Percentiles rank a stretch among this genome's conserved stretches.
Conservation (phyloP, 2,329 filamentous ascomycete genomes). For the Aspergillaceae sp. region DNA sequence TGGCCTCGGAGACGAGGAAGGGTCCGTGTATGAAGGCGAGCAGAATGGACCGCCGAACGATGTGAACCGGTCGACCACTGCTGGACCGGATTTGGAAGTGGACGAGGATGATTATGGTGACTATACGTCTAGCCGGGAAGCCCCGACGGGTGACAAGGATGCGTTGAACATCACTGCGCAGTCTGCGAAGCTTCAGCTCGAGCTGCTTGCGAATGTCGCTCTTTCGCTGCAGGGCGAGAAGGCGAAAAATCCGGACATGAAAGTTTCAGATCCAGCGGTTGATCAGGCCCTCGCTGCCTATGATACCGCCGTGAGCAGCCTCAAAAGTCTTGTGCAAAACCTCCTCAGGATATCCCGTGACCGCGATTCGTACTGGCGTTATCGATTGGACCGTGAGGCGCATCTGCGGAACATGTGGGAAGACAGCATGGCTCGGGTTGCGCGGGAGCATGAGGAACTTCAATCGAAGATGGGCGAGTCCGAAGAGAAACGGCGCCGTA, state of each 20-base stretch:
- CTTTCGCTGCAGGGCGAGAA: conserved; percentile 68
- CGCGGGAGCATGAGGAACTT: conserved; percentile 83
- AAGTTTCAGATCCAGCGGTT: conserved; percentile 68
- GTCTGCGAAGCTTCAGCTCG: conserved; percentile 84
- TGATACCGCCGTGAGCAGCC: conserved; percentile 77
- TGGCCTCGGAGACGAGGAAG: conserved; percentile 46
- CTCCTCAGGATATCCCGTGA: conserved; percentile 87
- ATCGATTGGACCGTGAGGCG: conserved; percentile 80
- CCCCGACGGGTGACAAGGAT: conserved; percentile 70
- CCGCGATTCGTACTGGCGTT: conserved; percentile 94
- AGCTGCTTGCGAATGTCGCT: conserved; percentile 79
- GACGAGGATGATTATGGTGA: conserved; percentile 72
- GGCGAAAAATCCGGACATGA: conserved; percentile 57
- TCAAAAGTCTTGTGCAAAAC: conserved; percentile 77
- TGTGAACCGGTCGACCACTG: conserved; percentile 41
- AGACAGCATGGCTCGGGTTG: conserved; percentile 97
- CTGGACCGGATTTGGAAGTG: conserved; percentile 51
- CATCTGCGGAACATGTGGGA: conserved; percentile 96
- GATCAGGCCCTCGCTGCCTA: conserved; percentile 74
- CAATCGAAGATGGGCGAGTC: conserved; percentile 82
- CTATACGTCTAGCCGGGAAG: conserved; percentile 68
- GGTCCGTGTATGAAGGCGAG: conserved; percentile 46
- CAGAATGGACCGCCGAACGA: conserved; percentile 45
- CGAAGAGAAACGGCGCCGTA: conserved; percentile 79
- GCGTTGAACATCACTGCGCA: conserved; percentile 96